Conservation (phyloP, 176 grass and related monocot genomes). For the Saccharum spontaneum region DNA sequence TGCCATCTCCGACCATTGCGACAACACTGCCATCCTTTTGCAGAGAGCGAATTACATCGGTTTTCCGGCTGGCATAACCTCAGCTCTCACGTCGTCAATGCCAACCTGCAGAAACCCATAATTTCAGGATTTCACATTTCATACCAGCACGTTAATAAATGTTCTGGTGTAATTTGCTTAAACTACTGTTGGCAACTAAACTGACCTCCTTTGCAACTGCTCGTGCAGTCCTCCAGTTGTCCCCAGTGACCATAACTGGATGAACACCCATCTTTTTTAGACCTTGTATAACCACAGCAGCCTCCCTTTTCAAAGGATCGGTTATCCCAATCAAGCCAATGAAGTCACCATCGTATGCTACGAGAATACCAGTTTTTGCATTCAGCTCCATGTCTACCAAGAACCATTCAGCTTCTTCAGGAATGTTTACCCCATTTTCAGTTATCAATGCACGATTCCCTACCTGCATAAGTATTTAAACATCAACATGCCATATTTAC, state of each 20-base stretch:
- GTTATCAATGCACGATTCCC: conserved; percentile 81
- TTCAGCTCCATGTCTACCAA: conserved; percentile 77
- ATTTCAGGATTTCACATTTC: conserved; percentile 1
- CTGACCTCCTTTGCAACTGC: conserved; percentile 89
- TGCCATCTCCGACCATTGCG: conserved; percentile 83
- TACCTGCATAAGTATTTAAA: conserved; percentile 53
- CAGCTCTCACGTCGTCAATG: conserved; percentile 79
- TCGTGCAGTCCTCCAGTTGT: conserved; percentile 83
- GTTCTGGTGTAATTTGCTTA: not conserved
- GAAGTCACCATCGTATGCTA: conserved; percentile 66
- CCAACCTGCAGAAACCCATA: conserved; percentile 48
- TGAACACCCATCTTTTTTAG: conserved; percentile 82
- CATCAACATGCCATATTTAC: conserved; percentile 2
- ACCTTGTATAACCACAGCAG: conserved; percentile 77
- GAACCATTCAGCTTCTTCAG: conserved; percentile 73
- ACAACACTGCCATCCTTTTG: conserved; percentile 66
- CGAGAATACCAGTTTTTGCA: conserved; percentile 85
- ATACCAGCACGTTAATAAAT: not conserved
- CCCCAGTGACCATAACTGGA: conserved; percentile 95
- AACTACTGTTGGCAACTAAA: not conserved
- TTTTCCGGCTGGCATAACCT: conserved; percentile 75
- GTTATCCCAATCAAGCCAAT: conserved; percentile 79
- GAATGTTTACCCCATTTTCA: conserved; percentile 69
- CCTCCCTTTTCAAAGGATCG: conserved; percentile 96
- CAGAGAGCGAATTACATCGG: conserved; percentile 47